A percentile compares a stretch with the other conserved stretches of the same genome.
Evolutionary conservation across 208 protist species (phyloP).

Genomic region (Crithidia fasciculata): DNA sequence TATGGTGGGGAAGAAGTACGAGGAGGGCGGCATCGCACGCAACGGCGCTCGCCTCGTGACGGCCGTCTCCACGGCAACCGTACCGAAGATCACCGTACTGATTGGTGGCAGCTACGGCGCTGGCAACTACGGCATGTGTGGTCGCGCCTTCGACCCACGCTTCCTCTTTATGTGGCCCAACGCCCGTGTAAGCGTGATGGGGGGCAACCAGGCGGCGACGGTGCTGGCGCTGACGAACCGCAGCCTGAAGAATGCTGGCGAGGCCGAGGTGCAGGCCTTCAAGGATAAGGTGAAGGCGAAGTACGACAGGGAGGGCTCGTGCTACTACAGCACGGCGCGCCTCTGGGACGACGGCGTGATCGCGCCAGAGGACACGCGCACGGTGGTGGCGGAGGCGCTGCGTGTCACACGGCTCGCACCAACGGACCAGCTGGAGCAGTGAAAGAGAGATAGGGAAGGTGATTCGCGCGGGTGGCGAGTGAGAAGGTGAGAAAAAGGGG

Average conservation of each 20-base stretch:
- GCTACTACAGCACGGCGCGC: constrained; percentile 94
- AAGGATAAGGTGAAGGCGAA: constrained; percentile 81
- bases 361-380: constrained; percentile 85
- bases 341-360: constrained; percentile 98
- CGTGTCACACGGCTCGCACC: constrained; percentile 71
- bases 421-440: constrained; percentile 31
- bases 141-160: constrained; percentile 84
- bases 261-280: constrained; percentile 71
- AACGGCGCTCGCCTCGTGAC: constrained; percentile 96
- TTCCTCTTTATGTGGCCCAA: constrained; percentile 98
- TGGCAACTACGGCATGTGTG: constrained; percentile 98
- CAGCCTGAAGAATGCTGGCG: constrained; percentile 40
- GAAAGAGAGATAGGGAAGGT: background rate
- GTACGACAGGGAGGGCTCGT: constrained; percentile 93
- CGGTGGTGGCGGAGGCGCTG: constrained; percentile 90
- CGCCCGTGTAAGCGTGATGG: constrained; percentile 96
- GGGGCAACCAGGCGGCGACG: constrained; percentile 94
- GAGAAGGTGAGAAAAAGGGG: background rate
- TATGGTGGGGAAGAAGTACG: constrained; percentile 92
- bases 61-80: constrained; percentile 91
- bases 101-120: constrained; percentile 97
- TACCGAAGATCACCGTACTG: constrained; percentile 96
- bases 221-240: constrained; percentile 88
- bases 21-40: constrained; percentile 96
- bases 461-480: background rate